A percentile compares a stretch with the other conserved stretches of the same genome.
phyloP scores from a whole-genome alignment of 441 rosid species.

The Sinapis alba region DNA sequence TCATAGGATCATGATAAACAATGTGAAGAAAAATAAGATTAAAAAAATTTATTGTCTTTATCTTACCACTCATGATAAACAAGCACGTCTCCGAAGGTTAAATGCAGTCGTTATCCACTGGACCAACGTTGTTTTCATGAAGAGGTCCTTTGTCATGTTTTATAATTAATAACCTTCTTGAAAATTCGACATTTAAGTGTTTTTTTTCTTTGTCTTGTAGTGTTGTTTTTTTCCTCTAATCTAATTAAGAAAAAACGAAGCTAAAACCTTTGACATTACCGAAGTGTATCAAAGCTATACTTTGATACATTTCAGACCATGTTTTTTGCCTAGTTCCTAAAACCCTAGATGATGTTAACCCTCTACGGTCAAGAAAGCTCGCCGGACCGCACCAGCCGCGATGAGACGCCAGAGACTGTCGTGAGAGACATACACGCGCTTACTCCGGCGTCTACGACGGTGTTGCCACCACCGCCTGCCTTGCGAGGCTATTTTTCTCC shows the following conservation, averaged over 20 bases:
- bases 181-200: constrained; percentile 16
- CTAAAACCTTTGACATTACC: constrained; percentile 16
- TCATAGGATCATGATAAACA: not conserved
- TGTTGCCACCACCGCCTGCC: constrained; percentile 45
- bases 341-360: constrained; percentile 13
- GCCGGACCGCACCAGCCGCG: not conserved
- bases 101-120: constrained; percentile 17
- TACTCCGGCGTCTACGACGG: constrained; percentile 42
- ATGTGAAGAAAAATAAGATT: not conserved
- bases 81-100: constrained; percentile 16
- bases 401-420: constrained; percentile 1
- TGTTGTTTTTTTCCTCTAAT: constrained; percentile 1
- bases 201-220: constrained; percentile 13
- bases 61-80: not conserved
- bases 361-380: constrained; percentile 9
- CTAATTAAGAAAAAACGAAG: not conserved
- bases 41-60: not conserved
- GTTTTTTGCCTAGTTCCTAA: constrained; percentile 5
- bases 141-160: constrained; percentile 23
- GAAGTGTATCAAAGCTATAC: constrained; percentile 3
- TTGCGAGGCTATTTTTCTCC: constrained; percentile 48
- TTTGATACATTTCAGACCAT: constrained; percentile 10
- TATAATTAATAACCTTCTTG: constrained; percentile 21
- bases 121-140: constrained; percentile 24
- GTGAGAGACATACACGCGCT: constrained; percentile 81